Base-by-base conservation (phyloP, 805 yeast genomes). In the Candida maesae region DNA sequence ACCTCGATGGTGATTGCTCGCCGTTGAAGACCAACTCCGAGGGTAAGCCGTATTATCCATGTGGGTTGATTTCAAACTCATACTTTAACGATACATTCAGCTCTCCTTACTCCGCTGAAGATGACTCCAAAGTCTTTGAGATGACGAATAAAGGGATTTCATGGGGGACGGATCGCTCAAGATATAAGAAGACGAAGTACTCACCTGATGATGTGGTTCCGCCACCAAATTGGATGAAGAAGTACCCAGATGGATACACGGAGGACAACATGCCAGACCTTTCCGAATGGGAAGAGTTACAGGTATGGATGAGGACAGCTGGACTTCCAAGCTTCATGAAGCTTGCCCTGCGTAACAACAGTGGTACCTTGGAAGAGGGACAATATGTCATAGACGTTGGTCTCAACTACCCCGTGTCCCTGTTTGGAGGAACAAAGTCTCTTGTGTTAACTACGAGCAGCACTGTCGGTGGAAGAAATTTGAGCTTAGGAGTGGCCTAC, bases 221-320 rank as follows among this genome's bases (percentile, higher is more conserved):
- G 11, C 99, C 99, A 6, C 95, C 93, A 38, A 87, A 84, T 65
- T 91, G 99, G 99, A 69, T 65, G 30, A 72, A 76, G 48, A 67
- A 57, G 65, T 91, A 64, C 61, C 98, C 98, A 2, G 65, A 89
- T 45, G 98, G 98, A 0, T 91, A 93, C 65, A 87, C 84, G n/a
- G 80, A 75, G 25, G 77, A 76, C 6, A 88, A 87, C 60, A 53
- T 91, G 46, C 95, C 95, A 3, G 82, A 85, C 57, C 59, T 91
- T 35, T 72, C 85, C 2, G 59, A 65, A 27, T 81, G 93, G 88
- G 91, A 87, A 58, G 81, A 81, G 50, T 76, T 91, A 53, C 96
- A 89, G 68, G 91, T 89, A 62, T 91, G 99, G 99, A 91, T 91
- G 97, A 78, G 95, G 55, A 89, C 97, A 1, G 96, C 98, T 0